Evolutionary conservation across 768 basidiomycete species (phyloP), one percentile per base, ranked within the genome.

Genomic region (Terana coerulea): DNA sequence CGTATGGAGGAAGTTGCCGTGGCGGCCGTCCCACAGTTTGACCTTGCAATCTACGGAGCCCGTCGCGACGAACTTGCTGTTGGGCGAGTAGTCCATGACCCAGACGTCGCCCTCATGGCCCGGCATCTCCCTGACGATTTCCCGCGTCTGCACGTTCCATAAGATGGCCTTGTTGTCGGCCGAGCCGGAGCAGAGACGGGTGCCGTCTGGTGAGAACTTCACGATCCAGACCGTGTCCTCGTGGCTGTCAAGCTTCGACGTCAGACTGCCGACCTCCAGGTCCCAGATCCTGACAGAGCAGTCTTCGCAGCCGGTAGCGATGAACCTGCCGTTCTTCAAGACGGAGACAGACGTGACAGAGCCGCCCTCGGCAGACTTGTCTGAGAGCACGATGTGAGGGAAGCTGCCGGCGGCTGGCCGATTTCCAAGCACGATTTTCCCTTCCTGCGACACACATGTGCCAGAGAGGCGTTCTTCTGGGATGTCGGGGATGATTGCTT

Each of bases 281-380:
- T 69, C 64, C 65, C 69, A 69, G 3, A 69, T 46, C 5, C 58
- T 33, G 17, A 67, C 47, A 2, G 60, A 59, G 25, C 52, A 55
- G 48, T 68, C 65, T 7, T 44, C 31, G 25, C 62, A 67, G 2
- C 56, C 65, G 0, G 64, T 66, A 2, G 59, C 61, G 43, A 68
- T 49, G 19, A 52, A 48, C 15, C 21, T 51, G 2, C 61, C 63
- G 52, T 61, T 51, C 25, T 50, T 51, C 0, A 63, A 60, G 30
- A 53, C 55, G 14, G 53, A 54, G 6, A 62, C 35, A 9, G 54
- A 28, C 2, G 34, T 39, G n/a, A 58, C 51, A 9, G 40, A 30
- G 12, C 53, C 53, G 35, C 47, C 52, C 15, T 57, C 52, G 6
- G 51, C 55, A 11, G 29, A 14, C 29, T 37, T 37, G 33, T 57